phyloP scores from a whole-genome alignment of 2,329 filamentous ascomycete species.

The Helminthosporium solani region DNA sequence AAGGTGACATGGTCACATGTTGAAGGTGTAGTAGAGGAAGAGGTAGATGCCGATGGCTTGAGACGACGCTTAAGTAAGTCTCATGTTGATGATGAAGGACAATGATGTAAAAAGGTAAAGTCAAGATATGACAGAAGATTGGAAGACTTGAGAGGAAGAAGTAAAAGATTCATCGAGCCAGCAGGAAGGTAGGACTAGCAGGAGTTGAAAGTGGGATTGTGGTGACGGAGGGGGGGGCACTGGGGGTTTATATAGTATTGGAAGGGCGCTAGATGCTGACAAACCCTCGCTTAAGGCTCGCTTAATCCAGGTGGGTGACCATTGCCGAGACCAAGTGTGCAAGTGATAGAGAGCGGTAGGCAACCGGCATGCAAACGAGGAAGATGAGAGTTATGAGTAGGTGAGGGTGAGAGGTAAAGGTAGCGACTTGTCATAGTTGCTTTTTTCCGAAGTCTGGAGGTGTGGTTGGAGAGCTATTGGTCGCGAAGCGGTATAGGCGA shows the following conservation, averaged over 20 bases:
- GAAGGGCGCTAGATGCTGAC: neutral
- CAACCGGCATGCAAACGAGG: too few relatives aligned
- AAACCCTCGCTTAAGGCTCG: too few relatives aligned
- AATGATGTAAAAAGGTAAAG: neutral
- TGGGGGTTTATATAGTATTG: neutral
- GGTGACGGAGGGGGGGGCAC: neutral
- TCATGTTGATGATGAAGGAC: neutral
- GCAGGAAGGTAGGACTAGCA: neutral
- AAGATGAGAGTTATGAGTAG: too few relatives aligned
- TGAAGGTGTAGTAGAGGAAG: too few relatives aligned
- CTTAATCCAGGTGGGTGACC: too few relatives aligned
- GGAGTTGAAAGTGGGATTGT: neutral
- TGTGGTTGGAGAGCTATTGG: neutral
- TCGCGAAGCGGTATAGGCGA: neutral
- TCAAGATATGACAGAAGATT: neutral
- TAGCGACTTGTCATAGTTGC: too few relatives aligned
- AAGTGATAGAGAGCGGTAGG: too few relatives aligned
- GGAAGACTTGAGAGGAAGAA: neutral
- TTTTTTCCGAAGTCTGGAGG: too few relatives aligned
- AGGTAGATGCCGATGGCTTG: neutral
- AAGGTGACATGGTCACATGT: neutral
- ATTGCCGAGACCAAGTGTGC: too few relatives aligned
- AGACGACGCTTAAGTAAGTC: neutral
- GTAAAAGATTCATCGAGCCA: too few relatives aligned
- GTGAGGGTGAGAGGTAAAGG: too few relatives aligned